These are phyloP conservation scores for Globisporangium uncinulatum DNA, from an alignment of 352 stramenopile genomes.

Conservation along the genomic window DNA sequence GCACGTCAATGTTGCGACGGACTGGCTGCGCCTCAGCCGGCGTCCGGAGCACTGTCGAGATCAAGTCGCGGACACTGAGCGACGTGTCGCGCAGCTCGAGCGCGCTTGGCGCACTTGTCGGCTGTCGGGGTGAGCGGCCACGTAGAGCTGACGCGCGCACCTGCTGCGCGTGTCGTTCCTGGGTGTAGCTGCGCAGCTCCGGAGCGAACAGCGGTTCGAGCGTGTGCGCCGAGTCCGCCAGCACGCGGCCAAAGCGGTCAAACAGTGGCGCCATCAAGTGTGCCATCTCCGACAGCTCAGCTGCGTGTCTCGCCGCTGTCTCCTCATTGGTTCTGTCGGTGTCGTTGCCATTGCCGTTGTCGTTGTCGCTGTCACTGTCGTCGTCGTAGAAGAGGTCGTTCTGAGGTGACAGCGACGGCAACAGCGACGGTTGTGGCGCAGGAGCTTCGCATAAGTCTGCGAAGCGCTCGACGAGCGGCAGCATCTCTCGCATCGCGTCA, in stretches of 20 bases:
- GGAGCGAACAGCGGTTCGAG: conserved; percentile 58
- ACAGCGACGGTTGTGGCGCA: conserved; percentile 1
- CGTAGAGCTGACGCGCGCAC: conserved; percentile 2
- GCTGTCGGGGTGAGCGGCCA: conserved; percentile 5
- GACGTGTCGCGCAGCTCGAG: conserved; percentile 38
- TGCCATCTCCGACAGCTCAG: conserved; percentile 53
- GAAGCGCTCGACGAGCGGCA: conserved; percentile 64
- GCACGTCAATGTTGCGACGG: conserved; percentile 77
- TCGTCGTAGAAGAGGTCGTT: neutral
- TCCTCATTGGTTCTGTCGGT: neutral
- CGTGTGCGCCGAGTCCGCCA: conserved; percentile 58
- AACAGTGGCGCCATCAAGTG: conserved; percentile 72
- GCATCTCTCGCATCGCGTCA: conserved; percentile 62
- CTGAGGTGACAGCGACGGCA: neutral
- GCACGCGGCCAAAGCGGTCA: conserved; percentile 68
- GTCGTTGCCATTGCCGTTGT: neutral
- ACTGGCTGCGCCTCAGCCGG: conserved; percentile 22
- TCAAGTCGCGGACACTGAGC: conserved; percentile 57
- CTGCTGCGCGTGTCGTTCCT: conserved; percentile 30
- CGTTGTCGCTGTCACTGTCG: neutral
- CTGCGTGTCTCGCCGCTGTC: neutral
- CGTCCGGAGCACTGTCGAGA: conserved; percentile 29
- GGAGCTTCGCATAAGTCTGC: conserved; percentile 51
- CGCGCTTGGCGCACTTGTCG: conserved; percentile 3
- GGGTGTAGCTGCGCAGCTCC: conserved; percentile 36